Evolutionary conservation across 2,329 filamentous ascomycete genomes (phyloP).

Genomic region (Cordyceps cicadae): DNA sequence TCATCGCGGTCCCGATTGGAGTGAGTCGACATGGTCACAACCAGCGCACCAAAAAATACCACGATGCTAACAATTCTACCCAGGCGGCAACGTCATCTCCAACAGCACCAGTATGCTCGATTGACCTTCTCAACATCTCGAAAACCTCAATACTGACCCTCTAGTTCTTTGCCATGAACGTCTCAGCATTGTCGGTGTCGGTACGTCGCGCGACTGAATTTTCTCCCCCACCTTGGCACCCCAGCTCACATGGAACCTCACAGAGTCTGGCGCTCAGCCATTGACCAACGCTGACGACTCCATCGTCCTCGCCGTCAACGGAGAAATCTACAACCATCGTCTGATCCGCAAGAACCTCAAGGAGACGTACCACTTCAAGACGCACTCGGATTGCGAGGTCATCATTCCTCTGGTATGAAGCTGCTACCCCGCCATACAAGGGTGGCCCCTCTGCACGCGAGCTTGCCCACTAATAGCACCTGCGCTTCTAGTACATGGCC

Average conservation of each 20-base stretch:
- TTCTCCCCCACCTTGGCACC: constrained; percentile 2
- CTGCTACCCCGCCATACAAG: neutral
- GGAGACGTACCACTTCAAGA: constrained; percentile 91
- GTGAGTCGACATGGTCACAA: constrained; percentile 47
- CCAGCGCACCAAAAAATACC: constrained; percentile 8
- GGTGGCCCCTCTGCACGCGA: neutral
- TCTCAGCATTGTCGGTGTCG: constrained; percentile 93
- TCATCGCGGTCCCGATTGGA: constrained; percentile 97
- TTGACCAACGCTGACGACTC: constrained; percentile 83
- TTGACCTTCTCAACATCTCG: constrained; percentile 10
- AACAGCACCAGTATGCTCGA: constrained; percentile 76
- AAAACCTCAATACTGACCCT: constrained; percentile 21
- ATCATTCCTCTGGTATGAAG: constrained; percentile 83
- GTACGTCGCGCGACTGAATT: constrained; percentile 41
- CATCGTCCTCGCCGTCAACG: constrained; percentile 92
- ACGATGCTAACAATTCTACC: constrained; percentile 22
- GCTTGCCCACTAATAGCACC: neutral
- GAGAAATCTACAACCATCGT: constrained; percentile 99
- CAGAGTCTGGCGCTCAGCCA: constrained; percentile 92
- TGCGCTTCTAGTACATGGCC: constrained; percentile 65
- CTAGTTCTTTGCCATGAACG: constrained; percentile 92
- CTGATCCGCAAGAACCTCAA: constrained; percentile 82
- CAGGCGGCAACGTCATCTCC: constrained; percentile 79
- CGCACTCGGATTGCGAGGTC: constrained; percentile 95
- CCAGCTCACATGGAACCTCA: constrained; percentile 15